Evolutionary conservation across 768 basidiomycete species (phyloP).

Genomic region (Russula griseocarnosa): DNA sequence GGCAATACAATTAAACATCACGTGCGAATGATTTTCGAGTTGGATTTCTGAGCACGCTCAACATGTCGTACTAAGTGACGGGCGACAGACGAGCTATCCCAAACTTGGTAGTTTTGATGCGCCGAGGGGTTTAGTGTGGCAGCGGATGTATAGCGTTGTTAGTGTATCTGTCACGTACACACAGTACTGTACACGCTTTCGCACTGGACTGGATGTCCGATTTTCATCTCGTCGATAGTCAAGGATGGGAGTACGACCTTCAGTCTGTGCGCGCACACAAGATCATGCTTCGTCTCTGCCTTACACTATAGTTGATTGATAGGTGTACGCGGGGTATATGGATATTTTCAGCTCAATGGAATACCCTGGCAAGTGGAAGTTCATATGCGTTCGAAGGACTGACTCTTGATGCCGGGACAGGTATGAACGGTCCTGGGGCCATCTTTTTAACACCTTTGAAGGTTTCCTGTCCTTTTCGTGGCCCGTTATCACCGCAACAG

Average conservation of each 20-base stretch:
- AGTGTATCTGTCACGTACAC: background rate
- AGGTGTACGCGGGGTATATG: constrained; percentile 73
- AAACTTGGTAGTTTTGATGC: constrained; percentile 6
- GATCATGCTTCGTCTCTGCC: constrained; percentile 6
- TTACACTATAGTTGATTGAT: background rate
- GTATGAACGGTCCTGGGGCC: constrained; percentile 80
- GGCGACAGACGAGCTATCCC: constrained; percentile 8
- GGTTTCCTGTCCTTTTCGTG: constrained; percentile 78
- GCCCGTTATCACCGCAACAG: constrained; percentile 77
- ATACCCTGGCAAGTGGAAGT: constrained; percentile 53
- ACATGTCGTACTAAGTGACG: too few species aligned
- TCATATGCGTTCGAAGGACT: background rate
- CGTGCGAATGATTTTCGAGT: background rate
- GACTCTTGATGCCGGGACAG: constrained; percentile 36
- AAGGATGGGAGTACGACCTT: constrained; percentile 76
- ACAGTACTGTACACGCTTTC: background rate
- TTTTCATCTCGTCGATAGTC: constrained; percentile 68
- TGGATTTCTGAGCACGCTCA: too few species aligned
- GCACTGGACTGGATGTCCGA: constrained; percentile 53
- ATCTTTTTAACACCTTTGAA: constrained; percentile 73
- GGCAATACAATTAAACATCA: background rate
- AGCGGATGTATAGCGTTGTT: background rate
- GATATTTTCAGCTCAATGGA: constrained; percentile 67
- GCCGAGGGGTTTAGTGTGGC: constrained; percentile 10
- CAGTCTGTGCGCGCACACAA: constrained; percentile 55